Evolutionary conservation across 2,329 filamentous ascomycete genomes (phyloP).

Genomic region (Aspergillus alliaceus): DNA sequence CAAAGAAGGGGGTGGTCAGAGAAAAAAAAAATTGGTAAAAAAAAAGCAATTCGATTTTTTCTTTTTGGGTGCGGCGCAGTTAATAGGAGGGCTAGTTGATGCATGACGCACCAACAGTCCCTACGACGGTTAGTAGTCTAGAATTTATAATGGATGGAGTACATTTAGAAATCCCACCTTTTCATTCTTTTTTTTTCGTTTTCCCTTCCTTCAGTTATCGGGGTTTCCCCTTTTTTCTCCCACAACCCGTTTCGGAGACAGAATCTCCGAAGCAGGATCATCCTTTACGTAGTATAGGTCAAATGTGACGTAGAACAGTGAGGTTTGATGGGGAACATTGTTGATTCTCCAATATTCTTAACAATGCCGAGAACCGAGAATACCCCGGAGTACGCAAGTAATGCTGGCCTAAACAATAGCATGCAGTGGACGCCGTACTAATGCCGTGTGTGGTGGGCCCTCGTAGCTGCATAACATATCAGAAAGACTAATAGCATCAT

Average conservation of each 20-base stretch:
- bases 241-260: not conserved
- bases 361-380: not conserved
- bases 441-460: conserved; percentile 8
- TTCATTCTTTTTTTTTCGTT: not conserved
- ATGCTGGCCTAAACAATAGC: not conserved
- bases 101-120: conserved; percentile 12
- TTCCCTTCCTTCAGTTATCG: too few relatives aligned
- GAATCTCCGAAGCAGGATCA: not conserved
- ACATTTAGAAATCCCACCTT: not conserved
- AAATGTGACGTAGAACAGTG: not conserved
- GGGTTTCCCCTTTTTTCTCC: not conserved
- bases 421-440: conserved; percentile 2
- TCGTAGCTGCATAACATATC: conserved; percentile 14
- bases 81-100: conserved; percentile 10
- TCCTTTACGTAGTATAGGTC: not conserved
- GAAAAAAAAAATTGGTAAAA: not conserved
- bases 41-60: not conserved
- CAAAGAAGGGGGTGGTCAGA: not conserved
- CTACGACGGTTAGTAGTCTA: conserved; percentile 12
- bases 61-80: not conserved
- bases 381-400: not conserved
- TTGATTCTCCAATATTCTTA: not conserved
- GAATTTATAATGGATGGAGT: conserved; percentile 6
- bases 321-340: not conserved
- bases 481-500: not conserved